These are phyloP conservation scores for Rhizophagus prolifer DNA, from an alignment of 192 early-diverging fungal species.

Conservation along the genomic window DNA sequence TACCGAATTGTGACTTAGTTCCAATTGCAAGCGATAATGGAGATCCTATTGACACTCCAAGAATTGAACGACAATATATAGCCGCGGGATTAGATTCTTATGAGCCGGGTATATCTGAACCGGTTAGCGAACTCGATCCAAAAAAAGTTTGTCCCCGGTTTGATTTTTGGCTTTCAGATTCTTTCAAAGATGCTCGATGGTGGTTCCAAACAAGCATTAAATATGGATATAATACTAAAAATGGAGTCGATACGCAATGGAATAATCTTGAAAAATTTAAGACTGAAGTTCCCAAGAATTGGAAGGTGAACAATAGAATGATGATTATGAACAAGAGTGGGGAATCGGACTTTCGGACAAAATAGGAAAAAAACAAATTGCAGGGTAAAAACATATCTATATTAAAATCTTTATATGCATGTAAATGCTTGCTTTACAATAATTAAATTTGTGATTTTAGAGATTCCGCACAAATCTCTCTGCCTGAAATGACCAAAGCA, in stretches of 20 bases:
- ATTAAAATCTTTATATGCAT: not conserved
- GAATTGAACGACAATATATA: not conserved
- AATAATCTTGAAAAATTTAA: constrained; percentile 11
- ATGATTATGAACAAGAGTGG: constrained; percentile 14
- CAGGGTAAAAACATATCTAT: not conserved
- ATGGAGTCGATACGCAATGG: constrained; percentile 11
- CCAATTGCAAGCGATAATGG: constrained; percentile 19
- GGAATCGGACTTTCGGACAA: not conserved
- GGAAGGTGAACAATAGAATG: constrained; percentile 12
- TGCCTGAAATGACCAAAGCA: constrained; percentile 4
- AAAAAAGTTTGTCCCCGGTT: constrained; percentile 3
- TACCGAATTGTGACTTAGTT: constrained; percentile 14
- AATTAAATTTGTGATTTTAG: constrained; percentile 3
- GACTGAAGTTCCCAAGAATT: not conserved
- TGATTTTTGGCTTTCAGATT: constrained; percentile 21
- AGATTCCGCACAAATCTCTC: constrained; percentile 9
- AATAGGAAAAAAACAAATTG: constrained; percentile 1
- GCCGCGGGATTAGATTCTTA: not conserved
- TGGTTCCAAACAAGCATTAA: constrained; percentile 12
- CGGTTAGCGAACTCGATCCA: not conserved
- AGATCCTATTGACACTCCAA: constrained; percentile 17
- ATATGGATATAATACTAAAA: constrained; percentile 12
- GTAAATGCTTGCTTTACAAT: not conserved
- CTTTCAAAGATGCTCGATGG: constrained; percentile 14
- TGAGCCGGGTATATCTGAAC: not conserved